phyloP scores from a whole-genome alignment of 106 monocot species.

The Phalaenopsis equestris region DNA sequence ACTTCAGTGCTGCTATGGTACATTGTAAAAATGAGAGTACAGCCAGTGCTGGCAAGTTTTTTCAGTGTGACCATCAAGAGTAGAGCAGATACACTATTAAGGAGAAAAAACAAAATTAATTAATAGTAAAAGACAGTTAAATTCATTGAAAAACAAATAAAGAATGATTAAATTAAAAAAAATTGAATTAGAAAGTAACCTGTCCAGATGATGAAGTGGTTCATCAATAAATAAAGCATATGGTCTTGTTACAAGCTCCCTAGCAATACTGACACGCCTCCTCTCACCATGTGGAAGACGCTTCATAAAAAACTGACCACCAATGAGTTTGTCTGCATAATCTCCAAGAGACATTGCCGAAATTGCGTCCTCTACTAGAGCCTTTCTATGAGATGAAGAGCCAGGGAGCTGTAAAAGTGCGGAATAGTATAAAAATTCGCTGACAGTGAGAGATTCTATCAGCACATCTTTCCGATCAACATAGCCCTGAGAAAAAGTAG shows the following conservation, averaged over 20 bases:
- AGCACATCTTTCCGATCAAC: constrained; percentile 80
- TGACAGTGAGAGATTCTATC: constrained; percentile 84
- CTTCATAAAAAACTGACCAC: constrained; percentile 76
- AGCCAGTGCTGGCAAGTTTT: constrained; percentile 95
- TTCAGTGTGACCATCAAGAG: constrained; percentile 94
- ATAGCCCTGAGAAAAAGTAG: constrained; percentile 56
- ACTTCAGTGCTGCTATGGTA: constrained; percentile 99
- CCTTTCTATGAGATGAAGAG: constrained; percentile 69
- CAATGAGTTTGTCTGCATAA: constrained; percentile 76
- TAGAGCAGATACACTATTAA: constrained; percentile 86
- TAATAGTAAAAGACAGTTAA: neutral
- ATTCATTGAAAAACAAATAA: neutral
- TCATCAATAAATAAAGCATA: constrained; percentile 89
- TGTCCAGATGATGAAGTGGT: constrained; percentile 96
- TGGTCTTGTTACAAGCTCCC: constrained; percentile 90
- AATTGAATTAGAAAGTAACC: constrained; percentile 24
- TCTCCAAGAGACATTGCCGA: constrained; percentile 88
- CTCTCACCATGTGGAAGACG: constrained; percentile 79
- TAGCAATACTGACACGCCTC: constrained; percentile 81
- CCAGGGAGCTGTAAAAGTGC: constrained; percentile 91
- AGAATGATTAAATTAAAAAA: neutral
- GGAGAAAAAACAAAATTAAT: constrained; percentile 5
- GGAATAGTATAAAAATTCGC: constrained; percentile 81
- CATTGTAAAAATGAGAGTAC: constrained; percentile 97
- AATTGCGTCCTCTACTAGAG: constrained; percentile 78